Evolutionary conservation across 2,329 filamentous ascomycete genomes (phyloP), one percentile per base, ranked within the genome.

Genomic region (Paecilomyces sp.): DNA sequence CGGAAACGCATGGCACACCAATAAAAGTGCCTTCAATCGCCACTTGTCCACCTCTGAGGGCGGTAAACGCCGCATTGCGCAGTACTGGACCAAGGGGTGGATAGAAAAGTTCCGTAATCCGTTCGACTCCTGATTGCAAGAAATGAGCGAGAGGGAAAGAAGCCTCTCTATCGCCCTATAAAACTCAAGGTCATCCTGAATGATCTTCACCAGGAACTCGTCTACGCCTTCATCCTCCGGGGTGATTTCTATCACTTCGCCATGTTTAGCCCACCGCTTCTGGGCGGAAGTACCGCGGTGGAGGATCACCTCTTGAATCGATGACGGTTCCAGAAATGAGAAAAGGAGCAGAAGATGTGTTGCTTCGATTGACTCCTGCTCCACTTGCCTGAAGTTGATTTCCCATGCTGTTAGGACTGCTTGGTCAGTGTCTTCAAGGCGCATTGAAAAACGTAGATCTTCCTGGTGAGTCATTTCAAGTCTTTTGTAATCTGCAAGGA

Each of bases 11-110:
- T 61, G 61, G n/a, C 47, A 34, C 12, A 62, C 61, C n/a, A 62
- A 55, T 41, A 61, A 52, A 34, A 62, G 52, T 15, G 61, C 61
- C 34, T 62, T 58, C 25, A 56, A 15, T 47, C 31, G 53, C 58
- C 61, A 62, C 54, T 58, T 58, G 41, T 54, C 31, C 8, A 54
- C 54, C 47, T 34, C 52, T 15, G 56, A 15, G 2, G 11, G 11
- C 60, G 53, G 31, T 33, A 33, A 33, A 33, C 31, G 31, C 31
- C 31, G 31, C 13, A 54, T 58, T 13, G 55, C 59, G 61, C 57
- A 65, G 36, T 61, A 30, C 55, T 65, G 63, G 34, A 65, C 62
- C 24, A 63, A 59, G 18, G 62, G 63, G 41, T 63, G 63, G 53
- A 65, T 54, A n/a, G 60, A 61, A 55, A 64, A 63, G n/a, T 54